Percentiles rank a stretch among this genome's conserved stretches.
Evolutionary conservation across 345 rosid genomes (phyloP).

Genomic region (Jatropha curcas): DNA sequence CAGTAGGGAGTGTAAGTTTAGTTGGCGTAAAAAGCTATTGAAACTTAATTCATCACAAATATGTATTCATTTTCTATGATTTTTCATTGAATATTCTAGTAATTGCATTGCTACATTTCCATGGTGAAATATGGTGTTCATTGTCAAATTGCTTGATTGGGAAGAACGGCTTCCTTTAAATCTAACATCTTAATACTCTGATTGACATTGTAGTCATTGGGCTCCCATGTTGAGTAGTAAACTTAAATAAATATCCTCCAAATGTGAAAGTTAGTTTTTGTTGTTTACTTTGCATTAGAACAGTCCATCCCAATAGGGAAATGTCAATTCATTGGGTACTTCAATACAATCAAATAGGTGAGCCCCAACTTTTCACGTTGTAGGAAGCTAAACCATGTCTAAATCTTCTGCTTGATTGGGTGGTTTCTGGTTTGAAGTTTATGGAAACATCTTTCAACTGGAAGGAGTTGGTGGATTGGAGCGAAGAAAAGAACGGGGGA

Average conservation of each 20-base stretch:
- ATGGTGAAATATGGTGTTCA: not conserved
- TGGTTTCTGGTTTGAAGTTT: not conserved
- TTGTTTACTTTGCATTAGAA: not conserved
- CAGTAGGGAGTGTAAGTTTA: conserved; percentile 82
- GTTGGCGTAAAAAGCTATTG: not conserved
- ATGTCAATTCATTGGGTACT: not conserved
- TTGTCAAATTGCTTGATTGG: not conserved
- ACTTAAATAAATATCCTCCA: not conserved
- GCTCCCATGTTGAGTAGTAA: not conserved
- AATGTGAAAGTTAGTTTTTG: not conserved
- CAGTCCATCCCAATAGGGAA: no score
- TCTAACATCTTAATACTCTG: not conserved
- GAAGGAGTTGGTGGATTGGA: not conserved
- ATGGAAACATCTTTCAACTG: not conserved
- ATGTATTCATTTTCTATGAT: not conserved
- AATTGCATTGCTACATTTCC: not conserved
- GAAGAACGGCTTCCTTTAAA: not conserved
- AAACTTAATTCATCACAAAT: not conserved
- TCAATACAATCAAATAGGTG: not conserved
- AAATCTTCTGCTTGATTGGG: not conserved
- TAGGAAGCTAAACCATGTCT: not conserved
- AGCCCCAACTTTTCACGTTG: not conserved
- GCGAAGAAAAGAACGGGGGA: not conserved
- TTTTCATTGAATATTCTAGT: not conserved
- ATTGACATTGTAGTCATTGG: not conserved